phyloP scores from a whole-genome alignment of 148 eudicot genomes.

The Rhododendron ovatum region DNA sequence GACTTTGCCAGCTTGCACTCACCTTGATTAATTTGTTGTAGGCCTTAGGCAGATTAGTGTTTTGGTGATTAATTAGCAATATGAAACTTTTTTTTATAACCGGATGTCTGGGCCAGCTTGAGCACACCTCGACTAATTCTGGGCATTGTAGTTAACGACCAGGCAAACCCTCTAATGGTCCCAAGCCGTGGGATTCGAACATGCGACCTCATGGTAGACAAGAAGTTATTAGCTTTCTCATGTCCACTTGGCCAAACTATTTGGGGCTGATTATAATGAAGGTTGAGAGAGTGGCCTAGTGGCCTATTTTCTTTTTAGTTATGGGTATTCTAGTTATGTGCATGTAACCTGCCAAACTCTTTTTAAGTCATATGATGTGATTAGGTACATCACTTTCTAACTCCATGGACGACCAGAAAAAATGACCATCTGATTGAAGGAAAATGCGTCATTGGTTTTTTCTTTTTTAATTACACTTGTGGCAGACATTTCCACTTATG shows the following conservation, averaged over 20 bases:
- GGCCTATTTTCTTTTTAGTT: background rate
- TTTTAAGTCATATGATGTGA: background rate
- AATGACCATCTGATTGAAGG: background rate
- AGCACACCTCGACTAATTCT: too few relatives aligned
- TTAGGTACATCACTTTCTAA: background rate
- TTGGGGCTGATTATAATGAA: background rate
- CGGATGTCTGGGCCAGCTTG: too few relatives aligned
- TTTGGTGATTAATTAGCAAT: too few relatives aligned
- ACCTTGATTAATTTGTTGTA: too few relatives aligned
- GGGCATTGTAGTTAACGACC: too few relatives aligned
- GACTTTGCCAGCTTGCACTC: background rate
- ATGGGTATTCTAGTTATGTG: background rate
- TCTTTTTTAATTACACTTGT: background rate
- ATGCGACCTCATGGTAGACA: too few relatives aligned
- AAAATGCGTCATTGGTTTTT: background rate
- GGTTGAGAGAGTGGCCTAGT: background rate
- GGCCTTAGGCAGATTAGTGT: too few relatives aligned
- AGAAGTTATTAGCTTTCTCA: too few relatives aligned
- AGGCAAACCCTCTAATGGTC: too few relatives aligned
- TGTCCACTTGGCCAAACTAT: too few relatives aligned
- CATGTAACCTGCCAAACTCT: background rate
- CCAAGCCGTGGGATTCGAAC: too few relatives aligned
- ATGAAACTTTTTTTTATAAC: too few relatives aligned
- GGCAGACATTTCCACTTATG: background rate
- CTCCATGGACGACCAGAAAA: background rate